Percentiles rank a stretch among this genome's conserved stretches.
Evolutionary conservation across 306 rosid genomes (phyloP).

Genomic region (Sicyos baderoa): DNA sequence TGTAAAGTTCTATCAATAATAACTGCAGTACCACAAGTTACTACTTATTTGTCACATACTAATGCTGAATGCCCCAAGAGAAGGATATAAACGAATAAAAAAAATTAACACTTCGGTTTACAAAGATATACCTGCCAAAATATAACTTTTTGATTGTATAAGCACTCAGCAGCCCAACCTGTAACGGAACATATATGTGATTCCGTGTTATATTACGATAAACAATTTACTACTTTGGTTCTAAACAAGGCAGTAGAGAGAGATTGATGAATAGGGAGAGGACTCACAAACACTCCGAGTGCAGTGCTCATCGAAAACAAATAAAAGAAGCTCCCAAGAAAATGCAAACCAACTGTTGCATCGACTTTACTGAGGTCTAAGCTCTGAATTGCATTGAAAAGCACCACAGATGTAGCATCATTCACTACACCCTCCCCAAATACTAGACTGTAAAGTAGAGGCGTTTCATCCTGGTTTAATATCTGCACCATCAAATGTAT

Average conservation of each 20-base stretch:
- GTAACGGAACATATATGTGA: conserved; percentile 34
- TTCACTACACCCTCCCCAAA: conserved; percentile 98
- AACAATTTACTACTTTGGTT: conserved; percentile 17
- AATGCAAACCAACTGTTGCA: conserved; percentile 44
- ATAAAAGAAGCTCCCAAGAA: conserved; percentile 69
- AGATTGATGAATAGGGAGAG: conserved; percentile 20
- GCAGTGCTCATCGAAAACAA: conserved; percentile 66
- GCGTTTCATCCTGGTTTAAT: conserved; percentile 92
- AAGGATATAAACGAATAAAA: conserved; percentile 11
- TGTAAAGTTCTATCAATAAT: not conserved
- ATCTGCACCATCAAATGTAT: conserved; percentile 49
- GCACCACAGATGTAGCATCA: conserved; percentile 96
- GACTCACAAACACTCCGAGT: conserved; percentile 70
- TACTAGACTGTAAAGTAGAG: conserved; percentile 92
- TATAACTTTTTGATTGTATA: conserved; percentile 76
- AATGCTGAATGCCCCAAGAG: not conserved
- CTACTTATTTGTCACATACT: conserved; percentile 7
- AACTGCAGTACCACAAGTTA: not conserved
- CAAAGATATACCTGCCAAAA: conserved; percentile 62
- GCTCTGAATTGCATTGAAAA: conserved; percentile 90
- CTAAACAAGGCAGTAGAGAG: not conserved
- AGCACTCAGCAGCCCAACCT: conserved; percentile 92
- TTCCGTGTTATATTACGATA: conserved; percentile 12
- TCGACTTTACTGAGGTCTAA: conserved; percentile 67
- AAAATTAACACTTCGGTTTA: conserved; percentile 5